A percentile compares a stretch with the other conserved stretches of the same genome.
Evolutionary conservation across 148 eudicot genomes (phyloP).

Genomic region (Nyssa sinensis): DNA sequence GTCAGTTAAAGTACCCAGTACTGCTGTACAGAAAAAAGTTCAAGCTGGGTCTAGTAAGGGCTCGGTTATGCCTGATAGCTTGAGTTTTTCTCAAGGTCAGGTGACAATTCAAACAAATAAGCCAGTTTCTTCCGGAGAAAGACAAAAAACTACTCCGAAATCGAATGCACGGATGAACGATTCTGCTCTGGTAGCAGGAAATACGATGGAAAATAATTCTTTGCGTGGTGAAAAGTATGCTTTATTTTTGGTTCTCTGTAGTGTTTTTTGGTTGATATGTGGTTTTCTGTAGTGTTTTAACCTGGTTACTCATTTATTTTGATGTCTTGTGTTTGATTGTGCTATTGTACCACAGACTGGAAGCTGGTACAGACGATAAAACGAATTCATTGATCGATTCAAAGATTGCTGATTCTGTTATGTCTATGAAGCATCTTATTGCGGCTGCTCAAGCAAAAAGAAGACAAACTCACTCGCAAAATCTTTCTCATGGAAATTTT

Average conservation of each 20-base stretch:
- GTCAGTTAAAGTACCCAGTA: constrained; percentile 33
- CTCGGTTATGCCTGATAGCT: constrained; percentile 33
- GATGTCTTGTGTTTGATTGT: constrained; percentile 12
- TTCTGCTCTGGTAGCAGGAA: constrained; percentile 25
- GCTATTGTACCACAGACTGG: constrained; percentile 41
- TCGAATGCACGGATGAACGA: constrained; percentile 29
- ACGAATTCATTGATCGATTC: constrained; percentile 39
- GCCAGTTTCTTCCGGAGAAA: constrained; percentile 46
- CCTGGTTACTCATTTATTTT: background rate
- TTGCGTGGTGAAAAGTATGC: constrained; percentile 54
- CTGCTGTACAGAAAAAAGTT: constrained; percentile 38
- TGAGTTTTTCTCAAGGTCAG: constrained; percentile 34
- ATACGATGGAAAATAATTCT: constrained; percentile 31
- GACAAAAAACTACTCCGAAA: constrained; percentile 46
- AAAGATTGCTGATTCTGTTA: constrained; percentile 45
- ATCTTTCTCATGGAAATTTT: constrained; percentile 30
- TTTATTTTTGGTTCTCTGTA: constrained; percentile 10
- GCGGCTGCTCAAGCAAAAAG: constrained; percentile 96
- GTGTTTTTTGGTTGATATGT: too few relatives aligned
- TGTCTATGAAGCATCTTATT: constrained; percentile 76
- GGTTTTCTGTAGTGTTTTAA: constrained; percentile 8
- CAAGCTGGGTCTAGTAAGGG: constrained; percentile 36
- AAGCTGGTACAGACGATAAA: constrained; percentile 40
- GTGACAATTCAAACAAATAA: constrained; percentile 40
- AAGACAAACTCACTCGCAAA: constrained; percentile 61